Evolutionary conservation across 2,329 filamentous ascomycete species (phyloP).

Genomic region (Phialophora tarda): DNA sequence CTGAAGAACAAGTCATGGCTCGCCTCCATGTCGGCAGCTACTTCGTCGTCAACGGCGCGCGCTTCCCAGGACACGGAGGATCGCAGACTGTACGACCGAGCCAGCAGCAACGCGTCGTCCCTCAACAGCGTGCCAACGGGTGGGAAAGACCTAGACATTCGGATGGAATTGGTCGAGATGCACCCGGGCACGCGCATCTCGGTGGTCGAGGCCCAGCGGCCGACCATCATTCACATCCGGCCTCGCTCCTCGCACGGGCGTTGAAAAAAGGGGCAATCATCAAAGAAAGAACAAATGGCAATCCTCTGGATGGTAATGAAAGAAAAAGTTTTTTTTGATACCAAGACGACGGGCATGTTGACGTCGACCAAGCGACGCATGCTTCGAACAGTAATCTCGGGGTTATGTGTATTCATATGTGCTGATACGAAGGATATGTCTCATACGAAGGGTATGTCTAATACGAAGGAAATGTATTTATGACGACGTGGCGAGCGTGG

Average conservation of each 20-base stretch:
- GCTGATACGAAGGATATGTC: slow-evolving; percentile 4
- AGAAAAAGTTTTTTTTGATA: neutral
- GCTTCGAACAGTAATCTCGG: slow-evolving; percentile 8
- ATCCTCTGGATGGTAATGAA: neutral
- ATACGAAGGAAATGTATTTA: slow-evolving; percentile 7
- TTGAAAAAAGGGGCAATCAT: neutral
- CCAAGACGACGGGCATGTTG: neutral
- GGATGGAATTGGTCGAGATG: slow-evolving; percentile 6
- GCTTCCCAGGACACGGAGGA: slow-evolving; percentile 26
- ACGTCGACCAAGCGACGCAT: neutral
- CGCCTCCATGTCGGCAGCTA: slow-evolving; percentile 2
- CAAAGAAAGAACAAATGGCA: too few species aligned
- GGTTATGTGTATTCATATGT: neutral
- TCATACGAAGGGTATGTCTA: neutral
- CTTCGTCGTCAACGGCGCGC: neutral
- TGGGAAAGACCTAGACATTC: neutral
- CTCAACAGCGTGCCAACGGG: neutral
- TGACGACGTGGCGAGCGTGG: neutral
- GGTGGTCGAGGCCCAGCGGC: neutral
- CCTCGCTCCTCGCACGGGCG: neutral
- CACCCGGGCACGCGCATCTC: neutral
- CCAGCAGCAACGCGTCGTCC: slow-evolving; percentile 18
- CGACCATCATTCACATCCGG: neutral
- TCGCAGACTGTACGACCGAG: slow-evolving; percentile 22
- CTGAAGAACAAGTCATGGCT: slow-evolving; percentile 24